Percentiles rank a stretch among this genome's conserved stretches.
These are phyloP conservation scores for Clarireedia hainanense DNA, from an alignment of 2,329 filamentous ascomycete genomes.

Conservation along the genomic window DNA sequence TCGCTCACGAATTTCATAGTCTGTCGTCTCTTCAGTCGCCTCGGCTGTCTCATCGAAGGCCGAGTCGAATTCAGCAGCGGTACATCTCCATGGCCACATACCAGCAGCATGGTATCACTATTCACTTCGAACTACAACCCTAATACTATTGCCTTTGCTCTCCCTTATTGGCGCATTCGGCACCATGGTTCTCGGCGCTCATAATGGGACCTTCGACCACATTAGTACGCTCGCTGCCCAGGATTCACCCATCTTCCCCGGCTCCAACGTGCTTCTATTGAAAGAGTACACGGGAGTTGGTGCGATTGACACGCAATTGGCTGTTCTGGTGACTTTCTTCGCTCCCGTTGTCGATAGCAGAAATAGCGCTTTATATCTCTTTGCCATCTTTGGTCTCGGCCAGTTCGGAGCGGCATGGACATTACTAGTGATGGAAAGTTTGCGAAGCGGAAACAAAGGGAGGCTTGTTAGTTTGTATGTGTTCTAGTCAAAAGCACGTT, in stretches of 20 bases:
- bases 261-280: slow-evolving; percentile 14
- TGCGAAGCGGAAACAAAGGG: slow-evolving; percentile 36
- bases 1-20: slow-evolving; percentile 4
- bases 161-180: slow-evolving; percentile 14
- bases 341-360: slow-evolving; percentile 16
- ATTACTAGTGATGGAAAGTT: slow-evolving; percentile 35
- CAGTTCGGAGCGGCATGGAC: slow-evolving; percentile 26
- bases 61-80: neutral
- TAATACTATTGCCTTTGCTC: slow-evolving; percentile 18
- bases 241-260: slow-evolving; percentile 11
- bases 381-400: slow-evolving; percentile 19
- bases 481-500: neutral
- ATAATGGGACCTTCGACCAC: slow-evolving; percentile 19
- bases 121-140: slow-evolving; percentile 12
- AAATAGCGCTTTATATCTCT: slow-evolving; percentile 15
- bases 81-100: slow-evolving; percentile 2
- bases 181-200: slow-evolving; percentile 12
- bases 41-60: neutral
- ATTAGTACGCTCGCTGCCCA: slow-evolving; percentile 11
- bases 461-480: slow-evolving; percentile 36
- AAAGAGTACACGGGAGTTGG: slow-evolving; percentile 18
- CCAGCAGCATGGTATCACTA: slow-evolving; percentile 10
- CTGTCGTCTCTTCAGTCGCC: slow-evolving; percentile 3
- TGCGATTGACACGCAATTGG: slow-evolving; percentile 20
- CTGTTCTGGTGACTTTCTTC: slow-evolving; percentile 22